These are phyloP conservation scores for Tricholoma saponaceum DNA, from an alignment of 768 basidiomycete species.

Conservation along the genomic window DNA sequence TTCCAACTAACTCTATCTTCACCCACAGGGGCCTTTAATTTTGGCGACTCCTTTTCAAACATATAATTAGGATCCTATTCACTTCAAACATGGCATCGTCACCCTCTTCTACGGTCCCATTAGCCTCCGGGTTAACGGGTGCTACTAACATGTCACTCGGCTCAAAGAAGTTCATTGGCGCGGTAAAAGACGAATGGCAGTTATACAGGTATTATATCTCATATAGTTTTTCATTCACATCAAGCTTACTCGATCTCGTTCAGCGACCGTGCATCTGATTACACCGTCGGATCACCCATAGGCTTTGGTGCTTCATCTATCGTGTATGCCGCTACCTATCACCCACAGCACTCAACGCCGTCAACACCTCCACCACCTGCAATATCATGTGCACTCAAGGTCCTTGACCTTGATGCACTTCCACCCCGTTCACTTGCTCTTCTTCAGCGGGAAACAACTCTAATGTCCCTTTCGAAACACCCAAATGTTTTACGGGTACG, in stretches of 20 bases:
- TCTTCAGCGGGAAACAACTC: conserved; percentile 79
- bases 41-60: background rate
- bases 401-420: conserved; percentile 81
- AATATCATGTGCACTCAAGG: conserved; percentile 79
- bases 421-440: conserved; percentile 67
- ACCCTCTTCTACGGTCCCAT: background rate
- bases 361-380: conserved; percentile 22
- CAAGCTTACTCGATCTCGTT: conserved; percentile 8
- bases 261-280: conserved; percentile 70
- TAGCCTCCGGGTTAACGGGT: background rate
- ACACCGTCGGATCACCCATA: conserved; percentile 71
- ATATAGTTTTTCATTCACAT: background rate
- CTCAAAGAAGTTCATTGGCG: conserved; percentile 57
- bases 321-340: conserved; percentile 77
- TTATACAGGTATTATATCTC: conserved; percentile 58
- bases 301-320: conserved; percentile 92
- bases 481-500: conserved; percentile 92
- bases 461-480: conserved; percentile 91
- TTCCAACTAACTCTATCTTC: background rate
- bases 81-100: conserved; percentile 12
- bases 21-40: conserved; percentile 3
- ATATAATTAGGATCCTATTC: background rate
- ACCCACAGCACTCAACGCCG: conserved; percentile 20
- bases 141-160: conserved; percentile 5
- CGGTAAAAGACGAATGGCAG: conserved; percentile 81